phyloP scores from a whole-genome alignment of 257 asterid species.

The Oldenlandia corymbosa region DNA sequence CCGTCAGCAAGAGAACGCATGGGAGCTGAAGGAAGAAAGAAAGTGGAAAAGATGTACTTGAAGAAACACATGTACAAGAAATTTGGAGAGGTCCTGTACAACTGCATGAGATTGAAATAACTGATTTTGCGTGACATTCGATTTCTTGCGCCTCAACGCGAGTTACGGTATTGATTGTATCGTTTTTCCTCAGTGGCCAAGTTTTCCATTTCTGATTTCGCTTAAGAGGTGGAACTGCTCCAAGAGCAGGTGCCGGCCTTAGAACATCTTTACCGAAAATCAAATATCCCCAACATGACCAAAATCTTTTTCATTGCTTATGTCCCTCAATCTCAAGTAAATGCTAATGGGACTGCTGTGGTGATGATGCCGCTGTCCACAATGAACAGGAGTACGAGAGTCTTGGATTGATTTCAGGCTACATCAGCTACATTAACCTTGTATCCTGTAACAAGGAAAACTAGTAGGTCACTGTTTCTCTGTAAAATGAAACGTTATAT shows the following conservation, averaged over 20 bases:
- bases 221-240: conserved; percentile 4
- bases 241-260: too few species aligned
- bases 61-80: conserved; percentile 88
- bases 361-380: background rate
- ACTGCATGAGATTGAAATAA: conserved; percentile 77
- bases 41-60: conserved; percentile 76
- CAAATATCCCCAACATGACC: too few species aligned
- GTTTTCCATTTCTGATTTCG: background rate
- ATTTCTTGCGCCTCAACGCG: too few species aligned
- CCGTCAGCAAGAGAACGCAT: conserved; percentile 58
- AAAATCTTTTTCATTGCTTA: too few species aligned
- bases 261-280: background rate
- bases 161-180: conserved; percentile 2
- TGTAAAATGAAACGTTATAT: too few species aligned
- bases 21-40: conserved; percentile 76
- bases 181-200: conserved; percentile 1
- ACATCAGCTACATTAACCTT: too few species aligned
- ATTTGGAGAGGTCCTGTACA: conserved; percentile 82
- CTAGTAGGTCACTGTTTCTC: background rate
- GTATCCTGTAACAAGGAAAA: too few species aligned
- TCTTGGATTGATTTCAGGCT: background rate
- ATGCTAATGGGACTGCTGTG: too few species aligned
- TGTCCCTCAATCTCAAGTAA: too few species aligned
- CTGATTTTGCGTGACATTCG: conserved; percentile 6
- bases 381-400: background rate